A percentile compares a stretch with the other conserved stretches of the same genome.
These are phyloP conservation scores for Cyclotella choctawhatcheeana DNA, from an alignment of 108 stramenopile species.

Conservation along the genomic window DNA sequence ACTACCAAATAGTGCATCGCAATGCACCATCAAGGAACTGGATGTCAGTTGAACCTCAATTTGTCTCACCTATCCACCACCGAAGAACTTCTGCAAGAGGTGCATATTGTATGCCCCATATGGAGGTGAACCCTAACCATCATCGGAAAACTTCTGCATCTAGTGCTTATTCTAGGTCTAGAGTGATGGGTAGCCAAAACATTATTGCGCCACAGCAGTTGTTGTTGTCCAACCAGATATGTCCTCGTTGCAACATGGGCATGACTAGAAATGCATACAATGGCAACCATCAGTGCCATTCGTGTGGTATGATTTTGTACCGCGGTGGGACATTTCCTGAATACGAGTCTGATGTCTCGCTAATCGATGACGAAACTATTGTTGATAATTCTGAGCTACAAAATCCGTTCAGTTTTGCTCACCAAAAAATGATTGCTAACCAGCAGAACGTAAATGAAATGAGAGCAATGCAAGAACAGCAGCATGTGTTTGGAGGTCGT, in stretches of 20 bases:
- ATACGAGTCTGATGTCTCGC: neutral
- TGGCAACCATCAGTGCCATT: conserved; percentile 4
- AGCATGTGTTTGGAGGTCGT: neutral
- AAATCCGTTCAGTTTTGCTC: conserved; percentile 14
- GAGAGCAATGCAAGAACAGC: neutral
- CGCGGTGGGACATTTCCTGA: neutral
- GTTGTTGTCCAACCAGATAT: neutral
- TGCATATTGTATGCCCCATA: no score
- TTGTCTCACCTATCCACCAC: no score
- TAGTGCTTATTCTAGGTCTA: conserved; percentile 1
- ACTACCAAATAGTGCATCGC: no score
- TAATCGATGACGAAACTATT: conserved; percentile 1
- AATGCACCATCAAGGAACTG: no score
- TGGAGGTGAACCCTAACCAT: no score
- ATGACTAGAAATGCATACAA: neutral
- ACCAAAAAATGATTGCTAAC: conserved; percentile 11
- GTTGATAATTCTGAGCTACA: neutral
- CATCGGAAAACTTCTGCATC: neutral
- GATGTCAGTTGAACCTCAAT: no score
- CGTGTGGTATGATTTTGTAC: conserved; percentile 13
- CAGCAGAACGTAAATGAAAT: neutral
- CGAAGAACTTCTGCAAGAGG: no score
- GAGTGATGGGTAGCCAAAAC: neutral
- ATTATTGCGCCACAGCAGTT: neutral
- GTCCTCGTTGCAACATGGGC: neutral